phyloP scores from a whole-genome alignment of 2,329 filamentous ascomycete genomes.

The Colletotrichum acutatum region DNA sequence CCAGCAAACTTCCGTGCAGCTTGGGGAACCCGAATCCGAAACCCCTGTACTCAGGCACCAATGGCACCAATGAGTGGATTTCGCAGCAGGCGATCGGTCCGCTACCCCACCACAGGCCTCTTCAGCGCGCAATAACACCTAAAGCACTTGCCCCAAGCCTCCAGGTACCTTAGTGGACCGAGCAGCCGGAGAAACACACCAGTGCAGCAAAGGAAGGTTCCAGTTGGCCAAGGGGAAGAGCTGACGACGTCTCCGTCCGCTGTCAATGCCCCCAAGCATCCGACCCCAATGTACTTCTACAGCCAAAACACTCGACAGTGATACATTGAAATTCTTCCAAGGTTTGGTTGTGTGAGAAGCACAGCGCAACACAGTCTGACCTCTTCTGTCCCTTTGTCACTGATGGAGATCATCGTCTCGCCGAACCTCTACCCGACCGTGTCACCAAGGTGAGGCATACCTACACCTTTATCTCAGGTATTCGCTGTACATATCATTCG shows the following conservation, averaged over 20 bases:
- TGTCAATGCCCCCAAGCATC: slow-evolving; percentile 21
- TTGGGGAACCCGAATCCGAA: slow-evolving; percentile 4
- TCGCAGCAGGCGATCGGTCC: slow-evolving; percentile 15
- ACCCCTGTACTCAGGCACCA: slow-evolving; percentile 33
- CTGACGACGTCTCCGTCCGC: slow-evolving; percentile 36
- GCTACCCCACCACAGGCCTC: slow-evolving; percentile 29
- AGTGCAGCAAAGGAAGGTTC: slow-evolving; percentile 32
- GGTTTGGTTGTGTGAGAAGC: not conserved
- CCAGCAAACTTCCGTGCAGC: slow-evolving; percentile 6
- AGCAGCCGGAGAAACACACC: slow-evolving; percentile 32
- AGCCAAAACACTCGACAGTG: not conserved
- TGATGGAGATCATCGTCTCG: slow-evolving; percentile 16
- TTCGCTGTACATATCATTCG: slow-evolving; percentile 24
- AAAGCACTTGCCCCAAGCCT: not conserved
- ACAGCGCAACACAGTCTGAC: slow-evolving; percentile 8
- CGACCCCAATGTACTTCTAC: slow-evolving; percentile 5
- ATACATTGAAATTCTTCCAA: not conserved
- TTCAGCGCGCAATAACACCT: slow-evolving; percentile 17
- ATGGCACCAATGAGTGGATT: slow-evolving; percentile 27
- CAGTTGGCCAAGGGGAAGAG: slow-evolving; percentile 29
- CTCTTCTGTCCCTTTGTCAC: slow-evolving; percentile 5
- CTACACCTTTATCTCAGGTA: slow-evolving; percentile 6
- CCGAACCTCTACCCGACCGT: slow-evolving; percentile 1
- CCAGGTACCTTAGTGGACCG: slow-evolving; percentile 25
- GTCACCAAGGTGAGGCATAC: not conserved